phyloP scores from a whole-genome alignment of 805 yeast genomes.

The Kluyveromyces dobzhanskii region DNA sequence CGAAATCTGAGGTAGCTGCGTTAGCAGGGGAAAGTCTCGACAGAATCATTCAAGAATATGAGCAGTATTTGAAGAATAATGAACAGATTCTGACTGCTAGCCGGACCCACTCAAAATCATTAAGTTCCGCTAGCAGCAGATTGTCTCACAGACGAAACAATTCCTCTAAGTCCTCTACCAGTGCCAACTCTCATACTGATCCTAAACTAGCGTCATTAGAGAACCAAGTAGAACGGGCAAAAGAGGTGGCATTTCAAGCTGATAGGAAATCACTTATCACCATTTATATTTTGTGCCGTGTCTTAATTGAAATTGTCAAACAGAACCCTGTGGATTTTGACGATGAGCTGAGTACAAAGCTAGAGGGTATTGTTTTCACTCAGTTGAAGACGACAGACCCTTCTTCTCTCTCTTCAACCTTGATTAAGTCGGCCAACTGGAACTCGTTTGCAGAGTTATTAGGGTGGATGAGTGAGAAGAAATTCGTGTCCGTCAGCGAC shows the following conservation, averaged over 20 bases:
- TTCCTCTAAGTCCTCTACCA: constrained; percentile 36
- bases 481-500: constrained; percentile 85
- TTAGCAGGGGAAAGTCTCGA: constrained; percentile 49
- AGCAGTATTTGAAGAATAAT: constrained; percentile 6
- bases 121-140: constrained; percentile 26
- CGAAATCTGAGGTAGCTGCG: constrained; percentile 80
- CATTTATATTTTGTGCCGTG: constrained; percentile 84
- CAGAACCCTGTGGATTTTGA: constrained; percentile 75
- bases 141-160: constrained; percentile 41
- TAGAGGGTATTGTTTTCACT: constrained; percentile 89
- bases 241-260: constrained; percentile 68
- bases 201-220: constrained; percentile 44
- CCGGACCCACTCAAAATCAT: constrained; percentile 23
- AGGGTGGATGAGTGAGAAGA: constrained; percentile 82
- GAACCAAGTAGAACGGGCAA: constrained; percentile 35
- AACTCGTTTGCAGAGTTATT: constrained; percentile 78
- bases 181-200: constrained; percentile 35
- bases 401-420: constrained; percentile 48
- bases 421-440: constrained; percentile 89
- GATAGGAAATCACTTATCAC: constrained; percentile 82
- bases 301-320: constrained; percentile 81
- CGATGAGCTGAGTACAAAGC: constrained; percentile 68
- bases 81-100: constrained; percentile 8
- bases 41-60: constrained; percentile 32
- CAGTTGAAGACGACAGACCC: constrained; percentile 89